Evolutionary conservation across 768 basidiomycete species (phyloP), one percentile per base, ranked within the genome.

Genomic region (Coprinellus micaceus): DNA sequence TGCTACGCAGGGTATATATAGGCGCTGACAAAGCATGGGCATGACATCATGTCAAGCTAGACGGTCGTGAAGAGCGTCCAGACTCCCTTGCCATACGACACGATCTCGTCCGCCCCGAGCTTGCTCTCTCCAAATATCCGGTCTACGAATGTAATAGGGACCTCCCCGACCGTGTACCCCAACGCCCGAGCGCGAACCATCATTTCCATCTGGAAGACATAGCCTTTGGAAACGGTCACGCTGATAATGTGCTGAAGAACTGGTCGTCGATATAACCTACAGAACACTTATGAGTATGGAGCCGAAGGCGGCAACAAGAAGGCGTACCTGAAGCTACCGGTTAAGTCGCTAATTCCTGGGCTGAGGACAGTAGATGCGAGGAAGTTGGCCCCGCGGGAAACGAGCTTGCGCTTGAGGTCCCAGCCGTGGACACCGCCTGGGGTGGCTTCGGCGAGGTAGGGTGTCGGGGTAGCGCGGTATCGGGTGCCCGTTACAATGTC

Each of bases 151-250:
- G 93, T 96, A 60, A 96, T 96, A 1, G 94, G 94, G 24, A 96
- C 82, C 69, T 96, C 94, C 3, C 92, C 94, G 0, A 96, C 85
- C 3, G 80, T 83, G 71, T 93, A 95, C 4, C 91, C 92, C 54
- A 91, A 72, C 1, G 89, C 83, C 21, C 86, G 81, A 4, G 94
- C 94, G 1, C 94, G 83, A 19, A 93, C 94, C 82, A 95, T 95
- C 88, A 95, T 96, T 69, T 96, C 94, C 94, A 96, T 96, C 77
- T 96, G 94, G 77, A 96, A 95, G 28, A 96, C 94, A 63, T 95
- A 96, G 9, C 94, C 94, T 61, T 90, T 89, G 2, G 92, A 93
- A 58, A 86, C 81, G 1, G 89, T 93, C 61, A 86, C 80, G 4
- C 86, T 82, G 63, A 96, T 95, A 65, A 96, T 89, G 61, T 92